phyloP scores from a whole-genome alignment of 352 stramenopile species.

The Phytophthora macrochlamydospora region DNA sequence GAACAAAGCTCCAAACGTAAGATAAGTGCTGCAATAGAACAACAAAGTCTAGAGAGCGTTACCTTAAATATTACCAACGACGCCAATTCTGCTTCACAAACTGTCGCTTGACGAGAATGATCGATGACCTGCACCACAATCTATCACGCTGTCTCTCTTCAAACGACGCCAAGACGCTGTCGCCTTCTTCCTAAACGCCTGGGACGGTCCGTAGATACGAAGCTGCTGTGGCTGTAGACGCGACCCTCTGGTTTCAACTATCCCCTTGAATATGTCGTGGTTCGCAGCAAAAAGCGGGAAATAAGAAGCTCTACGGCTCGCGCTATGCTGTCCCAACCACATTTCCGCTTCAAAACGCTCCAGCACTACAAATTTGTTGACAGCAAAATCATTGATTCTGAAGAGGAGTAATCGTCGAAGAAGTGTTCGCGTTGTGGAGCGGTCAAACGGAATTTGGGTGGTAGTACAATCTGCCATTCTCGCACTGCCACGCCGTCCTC shows the following conservation, averaged over 20 bases:
- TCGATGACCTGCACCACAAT: neutral
- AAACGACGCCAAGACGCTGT: constrained; percentile 14
- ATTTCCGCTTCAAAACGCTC: constrained; percentile 20
- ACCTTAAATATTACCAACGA: too few relatives aligned
- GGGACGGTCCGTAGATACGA: constrained; percentile 13
- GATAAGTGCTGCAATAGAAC: too few relatives aligned
- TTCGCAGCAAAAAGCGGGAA: neutral
- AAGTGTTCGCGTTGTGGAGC: constrained; percentile 11
- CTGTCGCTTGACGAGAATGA: too few relatives aligned
- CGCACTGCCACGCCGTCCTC: too few relatives aligned
- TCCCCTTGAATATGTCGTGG: neutral
- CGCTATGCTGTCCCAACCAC: constrained; percentile 11
- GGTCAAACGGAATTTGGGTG: constrained; percentile 12
- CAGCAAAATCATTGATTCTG: constrained; percentile 10
- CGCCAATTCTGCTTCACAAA: too few relatives aligned
- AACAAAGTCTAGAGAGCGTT: too few relatives aligned
- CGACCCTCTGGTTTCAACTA: neutral
- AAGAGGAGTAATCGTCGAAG: constrained; percentile 27
- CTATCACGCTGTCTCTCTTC: neutral
- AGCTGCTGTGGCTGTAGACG: constrained; percentile 4
- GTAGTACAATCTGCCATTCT: neutral
- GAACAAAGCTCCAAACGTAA: too few relatives aligned
- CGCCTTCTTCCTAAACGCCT: constrained; percentile 15
- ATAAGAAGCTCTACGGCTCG: neutral
- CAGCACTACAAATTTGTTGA: constrained; percentile 19